phyloP scores from a whole-genome alignment of 306 rosid species.

The Cercis canadensis region DNA sequence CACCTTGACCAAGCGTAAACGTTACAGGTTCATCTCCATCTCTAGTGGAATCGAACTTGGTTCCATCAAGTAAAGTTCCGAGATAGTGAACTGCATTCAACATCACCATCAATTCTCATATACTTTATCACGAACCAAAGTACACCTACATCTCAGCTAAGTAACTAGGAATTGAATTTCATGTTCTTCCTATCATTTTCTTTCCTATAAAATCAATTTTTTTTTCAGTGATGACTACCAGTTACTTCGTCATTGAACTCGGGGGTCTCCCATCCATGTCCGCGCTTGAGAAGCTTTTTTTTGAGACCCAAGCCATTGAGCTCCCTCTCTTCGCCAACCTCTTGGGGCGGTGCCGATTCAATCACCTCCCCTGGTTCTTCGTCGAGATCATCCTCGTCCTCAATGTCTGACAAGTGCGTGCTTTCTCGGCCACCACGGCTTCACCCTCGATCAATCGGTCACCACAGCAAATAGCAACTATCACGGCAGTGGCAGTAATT shows the following conservation, averaged over 20 bases:
- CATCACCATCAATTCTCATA: background rate
- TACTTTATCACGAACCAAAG: background rate
- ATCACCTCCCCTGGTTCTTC: constrained; percentile 84
- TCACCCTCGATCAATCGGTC: constrained; percentile 2
- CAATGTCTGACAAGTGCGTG: constrained; percentile 45
- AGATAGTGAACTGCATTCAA: constrained; percentile 62
- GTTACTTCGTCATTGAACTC: constrained; percentile 63
- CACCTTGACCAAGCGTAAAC: constrained; percentile 63
- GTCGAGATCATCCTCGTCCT: constrained; percentile 52
- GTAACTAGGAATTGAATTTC: too few species aligned
- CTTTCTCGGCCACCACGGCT: constrained; percentile 44
- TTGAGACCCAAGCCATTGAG: constrained; percentile 42
- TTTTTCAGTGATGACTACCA: constrained; percentile 36
- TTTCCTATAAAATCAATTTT: background rate
- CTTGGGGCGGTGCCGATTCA: constrained; percentile 73
- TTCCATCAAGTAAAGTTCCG: constrained; percentile 57
- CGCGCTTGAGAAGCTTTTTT: constrained; percentile 66
- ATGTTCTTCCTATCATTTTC: too few species aligned
- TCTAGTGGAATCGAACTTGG: constrained; percentile 58
- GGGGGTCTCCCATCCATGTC: constrained; percentile 68
- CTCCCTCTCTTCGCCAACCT: constrained; percentile 70
- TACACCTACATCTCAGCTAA: background rate
- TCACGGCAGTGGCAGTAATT: background rate
- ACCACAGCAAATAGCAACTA: constrained; percentile 6
- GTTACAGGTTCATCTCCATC: constrained; percentile 47